Percentiles rank a stretch among this genome's conserved stretches.
phyloP scores from a whole-genome alignment of 805 yeast species.

The Saccharomyces jurei region DNA sequence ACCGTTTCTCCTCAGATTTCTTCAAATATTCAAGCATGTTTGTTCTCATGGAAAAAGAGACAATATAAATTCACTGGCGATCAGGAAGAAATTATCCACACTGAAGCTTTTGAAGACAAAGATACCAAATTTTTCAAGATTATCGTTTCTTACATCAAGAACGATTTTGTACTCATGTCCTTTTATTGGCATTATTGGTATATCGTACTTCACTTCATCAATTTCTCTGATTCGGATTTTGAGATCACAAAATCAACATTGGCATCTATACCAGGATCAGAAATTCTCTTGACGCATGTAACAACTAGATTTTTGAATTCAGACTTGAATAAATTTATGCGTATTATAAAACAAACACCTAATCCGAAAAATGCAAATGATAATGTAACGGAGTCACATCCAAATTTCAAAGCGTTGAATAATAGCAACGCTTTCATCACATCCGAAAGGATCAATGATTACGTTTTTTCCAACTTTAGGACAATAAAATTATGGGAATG shows the following conservation, averaged over 20 bases:
- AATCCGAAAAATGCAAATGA: conserved; percentile 3
- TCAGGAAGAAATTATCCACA: conserved; percentile 1
- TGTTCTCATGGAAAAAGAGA: conserved; percentile 23
- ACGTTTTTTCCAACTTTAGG: conserved; percentile 19
- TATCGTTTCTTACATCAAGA: conserved; percentile 26
- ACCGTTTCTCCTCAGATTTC: conserved; percentile 8
- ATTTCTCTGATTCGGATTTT: neutral
- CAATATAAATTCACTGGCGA: conserved; percentile 5
- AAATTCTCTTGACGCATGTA: conserved; percentile 13
- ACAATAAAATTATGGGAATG: conserved; percentile 23
- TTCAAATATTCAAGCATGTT: conserved; percentile 1
- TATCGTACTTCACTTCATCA: conserved; percentile 12
- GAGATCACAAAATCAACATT: conserved; percentile 4
- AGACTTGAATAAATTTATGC: conserved; percentile 16
- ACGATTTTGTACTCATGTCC: conserved; percentile 21
- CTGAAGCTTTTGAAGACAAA: conserved; percentile 9
- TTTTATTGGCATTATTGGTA: conserved; percentile 31
- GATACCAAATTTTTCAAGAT: conserved; percentile 19
- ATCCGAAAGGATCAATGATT: conserved; percentile 12
- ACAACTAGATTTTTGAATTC: conserved; percentile 11
- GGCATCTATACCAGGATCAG: conserved; percentile 14
- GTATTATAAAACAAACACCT: conserved; percentile 3
- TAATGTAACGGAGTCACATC: neutral
- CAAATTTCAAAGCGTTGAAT: conserved; percentile 2
- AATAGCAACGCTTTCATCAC: conserved; percentile 2